Evolutionary conservation across 805 yeast genomes (phyloP).

Genomic region (Ogataea paraovalis): DNA sequence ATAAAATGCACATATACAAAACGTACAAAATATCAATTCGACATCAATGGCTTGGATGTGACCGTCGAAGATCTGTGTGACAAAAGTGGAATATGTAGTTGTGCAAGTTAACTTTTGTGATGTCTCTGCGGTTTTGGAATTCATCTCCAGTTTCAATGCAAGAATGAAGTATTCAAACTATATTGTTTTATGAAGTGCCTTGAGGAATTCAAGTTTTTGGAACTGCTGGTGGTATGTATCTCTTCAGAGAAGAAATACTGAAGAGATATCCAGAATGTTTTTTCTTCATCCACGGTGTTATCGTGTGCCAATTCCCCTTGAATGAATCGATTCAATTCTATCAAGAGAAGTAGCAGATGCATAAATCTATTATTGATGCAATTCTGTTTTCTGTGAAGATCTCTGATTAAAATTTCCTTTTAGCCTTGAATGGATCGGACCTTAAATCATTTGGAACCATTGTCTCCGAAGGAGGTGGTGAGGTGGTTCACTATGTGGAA

Average conservation of each 20-base stretch:
- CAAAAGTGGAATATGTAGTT: too few relatives aligned
- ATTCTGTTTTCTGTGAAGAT: slow-evolving; percentile 55
- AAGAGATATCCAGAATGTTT: slow-evolving; percentile 45
- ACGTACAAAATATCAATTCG: too few relatives aligned
- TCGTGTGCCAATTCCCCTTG: slow-evolving; percentile 57
- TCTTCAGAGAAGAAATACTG: slow-evolving; percentile 54
- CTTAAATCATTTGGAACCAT: slow-evolving; percentile 53
- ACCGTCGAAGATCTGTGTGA: too few relatives aligned
- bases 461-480: slow-evolving; percentile 38
- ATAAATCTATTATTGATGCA: slow-evolving; percentile 41
- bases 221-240: slow-evolving; percentile 66
- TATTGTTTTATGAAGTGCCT: slow-evolving; percentile 44
- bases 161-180: slow-evolving; percentile 21
- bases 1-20: too few relatives aligned
- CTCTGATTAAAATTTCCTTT: slow-evolving; percentile 32
- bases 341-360: slow-evolving; percentile 17
- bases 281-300: slow-evolving; percentile 61
- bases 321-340: slow-evolving; percentile 36
- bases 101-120: slow-evolving; percentile 66
- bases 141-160: slow-evolving; percentile 27
- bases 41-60: too few relatives aligned
- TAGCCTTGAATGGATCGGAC: slow-evolving; percentile 29
- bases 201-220: slow-evolving; percentile 61
- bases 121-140: slow-evolving; percentile 45
- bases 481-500: slow-evolving; percentile 62